Conservation (phyloP, 306 rosid species). For the Lathyrus oleraceus region DNA sequence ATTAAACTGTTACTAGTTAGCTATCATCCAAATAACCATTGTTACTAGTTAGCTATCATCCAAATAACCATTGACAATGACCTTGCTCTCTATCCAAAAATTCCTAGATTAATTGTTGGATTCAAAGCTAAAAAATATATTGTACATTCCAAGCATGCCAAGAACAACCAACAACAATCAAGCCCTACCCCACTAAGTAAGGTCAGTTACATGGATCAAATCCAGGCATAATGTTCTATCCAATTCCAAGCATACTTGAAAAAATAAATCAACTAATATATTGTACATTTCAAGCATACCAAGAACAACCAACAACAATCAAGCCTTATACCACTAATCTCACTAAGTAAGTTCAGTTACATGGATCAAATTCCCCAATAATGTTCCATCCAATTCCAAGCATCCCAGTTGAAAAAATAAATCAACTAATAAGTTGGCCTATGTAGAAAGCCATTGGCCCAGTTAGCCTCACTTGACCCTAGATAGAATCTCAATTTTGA, state of each 20-base stretch:
- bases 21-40: constrained; percentile 7
- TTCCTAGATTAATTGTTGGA: not conserved
- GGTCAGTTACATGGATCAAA: too few relatives aligned
- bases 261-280: not conserved
- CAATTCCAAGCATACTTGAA: not conserved
- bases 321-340: not conserved
- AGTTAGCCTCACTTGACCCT: not conserved
- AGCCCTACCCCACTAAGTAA: too few relatives aligned
- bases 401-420: not conserved
- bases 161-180: too few relatives aligned
- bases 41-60: not conserved
- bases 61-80: not conserved
- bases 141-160: not conserved
- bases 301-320: too few relatives aligned
- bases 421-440: not conserved
- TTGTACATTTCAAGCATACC: too few relatives aligned
- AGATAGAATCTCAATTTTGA: not conserved
- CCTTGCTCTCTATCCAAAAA: not conserved
- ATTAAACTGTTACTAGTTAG: not conserved
- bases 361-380: too few relatives aligned
- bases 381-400: too few relatives aligned
- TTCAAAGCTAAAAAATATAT: not conserved
- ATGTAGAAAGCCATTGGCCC: not conserved
- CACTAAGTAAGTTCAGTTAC: too few relatives aligned
- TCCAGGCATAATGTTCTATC: too few relatives aligned